Conservation (phyloP, 179 eudicot species). For the Pouteria campechiana region DNA sequence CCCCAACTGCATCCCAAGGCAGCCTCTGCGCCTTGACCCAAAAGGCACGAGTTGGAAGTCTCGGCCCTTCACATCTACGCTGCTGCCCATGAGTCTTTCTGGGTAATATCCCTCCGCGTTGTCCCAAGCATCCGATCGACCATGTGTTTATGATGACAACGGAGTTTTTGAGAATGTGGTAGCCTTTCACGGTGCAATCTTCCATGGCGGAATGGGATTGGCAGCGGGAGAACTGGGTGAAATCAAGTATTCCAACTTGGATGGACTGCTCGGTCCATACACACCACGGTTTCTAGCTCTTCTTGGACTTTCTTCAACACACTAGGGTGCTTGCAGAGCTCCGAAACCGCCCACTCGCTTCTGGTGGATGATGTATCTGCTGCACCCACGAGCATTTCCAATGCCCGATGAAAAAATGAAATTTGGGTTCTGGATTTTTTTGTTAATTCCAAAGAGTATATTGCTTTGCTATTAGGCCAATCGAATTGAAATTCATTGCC, state of each 20-base stretch:
- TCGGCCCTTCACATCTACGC: constrained; percentile 11
- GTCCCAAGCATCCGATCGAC: constrained; percentile 15
- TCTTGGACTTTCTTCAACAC: constrained; percentile 7
- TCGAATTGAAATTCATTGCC: constrained; percentile 14
- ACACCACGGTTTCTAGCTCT: constrained; percentile 10
- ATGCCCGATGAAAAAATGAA: neutral
- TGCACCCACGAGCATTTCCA: constrained; percentile 13
- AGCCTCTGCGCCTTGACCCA: constrained; percentile 26
- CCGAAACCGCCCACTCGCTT: constrained; percentile 18
- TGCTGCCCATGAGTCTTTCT: constrained; percentile 17
- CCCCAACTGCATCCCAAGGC: constrained; percentile 26
- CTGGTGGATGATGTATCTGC: constrained; percentile 18
- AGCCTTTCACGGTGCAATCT: constrained; percentile 10
- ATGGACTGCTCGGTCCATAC: constrained; percentile 11
- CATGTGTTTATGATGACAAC: constrained; percentile 10
- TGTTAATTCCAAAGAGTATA: constrained; percentile 14
- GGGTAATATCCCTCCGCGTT: constrained; percentile 3
- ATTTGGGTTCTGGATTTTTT: constrained; percentile 3
- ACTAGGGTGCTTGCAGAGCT: constrained; percentile 10
- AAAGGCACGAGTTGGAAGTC: constrained; percentile 23
- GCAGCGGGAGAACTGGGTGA: constrained; percentile 18
- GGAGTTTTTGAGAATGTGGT: constrained; percentile 13
- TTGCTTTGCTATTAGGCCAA: constrained; percentile 14
- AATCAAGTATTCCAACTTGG: constrained; percentile 7
- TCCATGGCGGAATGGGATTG: constrained; percentile 9